A percentile compares a stretch with the other conserved stretches of the same genome.
Conservation (phyloP, 306 rosid species). For the Inga oerstediana region DNA sequence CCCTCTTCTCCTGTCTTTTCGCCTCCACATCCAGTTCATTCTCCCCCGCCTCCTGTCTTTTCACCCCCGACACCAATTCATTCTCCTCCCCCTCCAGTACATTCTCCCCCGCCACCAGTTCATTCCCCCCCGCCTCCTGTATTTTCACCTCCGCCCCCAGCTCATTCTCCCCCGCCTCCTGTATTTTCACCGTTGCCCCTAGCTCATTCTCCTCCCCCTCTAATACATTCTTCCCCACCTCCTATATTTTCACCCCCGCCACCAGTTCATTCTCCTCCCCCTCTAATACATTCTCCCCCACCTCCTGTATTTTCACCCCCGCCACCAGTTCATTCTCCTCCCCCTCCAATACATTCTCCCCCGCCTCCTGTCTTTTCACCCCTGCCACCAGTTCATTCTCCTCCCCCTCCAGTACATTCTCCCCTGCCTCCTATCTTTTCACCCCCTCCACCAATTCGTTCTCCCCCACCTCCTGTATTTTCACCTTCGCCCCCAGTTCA, state of each 20-base stretch:
- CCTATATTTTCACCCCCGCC: neutral
- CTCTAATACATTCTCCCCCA: neutral
- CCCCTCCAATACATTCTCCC: neutral
- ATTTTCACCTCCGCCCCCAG: neutral
- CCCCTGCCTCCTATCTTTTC: neutral
- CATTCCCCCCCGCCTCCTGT: conserved; percentile 6
- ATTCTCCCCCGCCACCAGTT: neutral
- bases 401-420: neutral
- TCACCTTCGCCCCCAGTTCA: neutral
- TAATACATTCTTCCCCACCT: neutral
- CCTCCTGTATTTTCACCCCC: neutral
- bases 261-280: neutral
- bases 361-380: neutral
- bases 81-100: neutral
- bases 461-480: conserved; percentile 11
- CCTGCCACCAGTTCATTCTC: neutral
- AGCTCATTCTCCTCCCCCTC: neutral
- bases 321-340: neutral
- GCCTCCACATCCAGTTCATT: neutral
- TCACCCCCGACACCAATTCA: neutral
- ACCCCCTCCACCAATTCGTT: neutral
- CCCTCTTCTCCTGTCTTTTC: neutral
- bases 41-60: neutral
- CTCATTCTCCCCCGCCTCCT: neutral
- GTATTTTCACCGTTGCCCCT: conserved; percentile 2